A percentile compares a stretch with the other conserved stretches of the same genome.
These are phyloP conservation scores for Argentina anserina DNA, from an alignment of 306 rosid species.

Conservation along the genomic window DNA sequence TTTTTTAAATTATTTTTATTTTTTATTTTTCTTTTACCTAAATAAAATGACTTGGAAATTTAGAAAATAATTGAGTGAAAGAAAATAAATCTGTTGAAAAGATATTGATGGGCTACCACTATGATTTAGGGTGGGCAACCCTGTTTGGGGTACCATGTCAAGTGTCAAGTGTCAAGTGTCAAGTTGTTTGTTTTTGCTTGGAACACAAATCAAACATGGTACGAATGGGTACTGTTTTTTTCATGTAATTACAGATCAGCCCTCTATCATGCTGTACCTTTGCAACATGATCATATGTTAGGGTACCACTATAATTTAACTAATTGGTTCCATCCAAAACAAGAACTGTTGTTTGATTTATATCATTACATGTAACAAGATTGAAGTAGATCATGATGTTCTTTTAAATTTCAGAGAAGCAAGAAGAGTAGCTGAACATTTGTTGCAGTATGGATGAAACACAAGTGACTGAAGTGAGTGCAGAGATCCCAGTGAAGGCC, in stretches of 20 bases:
- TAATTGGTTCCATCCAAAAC: not conserved
- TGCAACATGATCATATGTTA: not conserved
- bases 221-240: not conserved
- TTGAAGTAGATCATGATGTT: not conserved
- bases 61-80: not conserved
- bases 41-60: not conserved
- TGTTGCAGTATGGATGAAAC: constrained; percentile 58
- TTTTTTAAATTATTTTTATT: too few relatives aligned
- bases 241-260: constrained; percentile 3
- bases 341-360: not conserved
- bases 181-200: constrained; percentile 13
- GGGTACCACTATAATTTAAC: not conserved
- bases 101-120: constrained; percentile 25
- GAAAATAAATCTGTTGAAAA: not conserved
- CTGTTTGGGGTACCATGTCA: constrained; percentile 7
- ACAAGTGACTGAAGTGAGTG: constrained; percentile 34
- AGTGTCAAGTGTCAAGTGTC: too few relatives aligned
- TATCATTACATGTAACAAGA: not conserved
- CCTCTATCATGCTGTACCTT: not conserved
- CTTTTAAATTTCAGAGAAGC: constrained; percentile 18
- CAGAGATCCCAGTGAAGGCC: constrained; percentile 50
- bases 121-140: not conserved
- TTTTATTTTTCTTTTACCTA: not conserved
- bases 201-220: not conserved
- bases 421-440: constrained; percentile 14